Base-by-base conservation (phyloP, 306 rosid species). In the Malus sieversii region DNA sequence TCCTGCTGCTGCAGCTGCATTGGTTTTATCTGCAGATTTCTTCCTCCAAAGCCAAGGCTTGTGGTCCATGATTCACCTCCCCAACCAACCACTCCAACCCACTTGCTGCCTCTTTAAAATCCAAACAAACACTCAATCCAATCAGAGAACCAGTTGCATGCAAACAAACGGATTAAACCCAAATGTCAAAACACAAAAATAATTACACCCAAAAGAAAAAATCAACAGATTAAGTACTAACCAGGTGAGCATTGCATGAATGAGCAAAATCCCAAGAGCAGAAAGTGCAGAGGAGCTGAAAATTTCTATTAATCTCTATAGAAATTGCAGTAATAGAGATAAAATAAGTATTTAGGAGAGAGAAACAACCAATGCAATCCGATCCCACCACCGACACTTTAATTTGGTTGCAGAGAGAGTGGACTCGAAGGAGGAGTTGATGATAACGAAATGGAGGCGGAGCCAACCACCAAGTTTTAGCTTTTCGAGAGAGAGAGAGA, bases 1-100 rank as follows among this genome's bases (percentile, higher is more conserved):
- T 30, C 76, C 65, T 5, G 3, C 64, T 57, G 27, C 62, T 27
- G 66, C 11, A 27, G 38, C 70, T 76, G 79, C 22, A 76, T 61
- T 66, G 27, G 78, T 71, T 84, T 90, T 93, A 85, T 90, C 98
- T 7, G 90, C 79, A 58, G 96, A 86, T 72, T 87, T 93, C 85
- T 90, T 93, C 84, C 77, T 93, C 98, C 98, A 89, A 72, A 76
- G 89, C 96, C 98, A 93, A 9, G 91, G 7, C 81, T 89, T 90
- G 46, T 82, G 85, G 81, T 93, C 98, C 98, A 93, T 93, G 62
- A 58, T 76, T 73, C 80, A 45, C 29, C 55, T 46, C 19, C 53
- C 53, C 53, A 46, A 4, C 52, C 70, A 48, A 27, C 22, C 67
- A 48, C 59, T 78, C 63, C 44, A 71, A 71, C 75, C 60, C 77